Evolutionary conservation across 2,329 filamentous ascomycete species (phyloP).

Genomic region (Colletotrichum destructivum): DNA sequence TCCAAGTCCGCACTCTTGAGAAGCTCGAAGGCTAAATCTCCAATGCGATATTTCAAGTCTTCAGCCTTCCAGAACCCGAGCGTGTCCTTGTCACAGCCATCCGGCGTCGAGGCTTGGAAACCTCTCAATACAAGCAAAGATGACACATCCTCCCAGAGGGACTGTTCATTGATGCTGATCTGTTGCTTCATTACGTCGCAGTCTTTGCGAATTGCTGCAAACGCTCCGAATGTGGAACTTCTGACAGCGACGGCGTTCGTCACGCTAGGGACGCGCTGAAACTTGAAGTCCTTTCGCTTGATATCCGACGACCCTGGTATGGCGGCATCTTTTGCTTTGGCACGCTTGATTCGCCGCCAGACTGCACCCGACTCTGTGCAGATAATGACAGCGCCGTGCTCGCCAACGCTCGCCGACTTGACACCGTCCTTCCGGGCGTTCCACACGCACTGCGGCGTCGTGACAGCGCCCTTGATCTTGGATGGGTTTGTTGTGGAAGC

Average conservation of each 20-base stretch:
- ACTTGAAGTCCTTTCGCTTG: constrained; percentile 93
- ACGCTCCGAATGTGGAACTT: constrained; percentile 91
- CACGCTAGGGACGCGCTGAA: constrained; percentile 89
- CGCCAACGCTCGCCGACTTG: constrained; percentile 88
- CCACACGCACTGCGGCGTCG: constrained; percentile 87
- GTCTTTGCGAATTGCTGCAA: constrained; percentile 88
- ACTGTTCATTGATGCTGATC: constrained; percentile 76
- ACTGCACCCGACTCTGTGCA: constrained; percentile 94
- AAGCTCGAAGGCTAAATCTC: constrained; percentile 65
- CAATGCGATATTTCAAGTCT: constrained; percentile 67
- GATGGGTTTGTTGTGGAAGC: constrained; percentile 92
- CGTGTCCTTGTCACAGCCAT: constrained; percentile 54
- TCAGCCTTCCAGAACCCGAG: constrained; percentile 59
- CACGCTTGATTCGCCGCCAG: constrained; percentile 88
- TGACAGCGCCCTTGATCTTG: constrained; percentile 89
- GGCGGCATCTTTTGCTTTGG: constrained; percentile 81
- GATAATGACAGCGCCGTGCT: constrained; percentile 95
- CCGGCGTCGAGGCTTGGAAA: constrained; percentile 64
- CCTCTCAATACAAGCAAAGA: constrained; percentile 78
- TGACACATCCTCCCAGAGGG: constrained; percentile 81
- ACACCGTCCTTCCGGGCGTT: constrained; percentile 89
- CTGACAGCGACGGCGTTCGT: constrained; percentile 88
- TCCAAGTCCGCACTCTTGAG: constrained; percentile 78
- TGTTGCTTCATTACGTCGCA: constrained; percentile 83
- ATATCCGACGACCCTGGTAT: constrained; percentile 64